phyloP scores from a whole-genome alignment of 1,284 basidiomycete genomes.

The Pseudomicrostroma phylloplanum region DNA sequence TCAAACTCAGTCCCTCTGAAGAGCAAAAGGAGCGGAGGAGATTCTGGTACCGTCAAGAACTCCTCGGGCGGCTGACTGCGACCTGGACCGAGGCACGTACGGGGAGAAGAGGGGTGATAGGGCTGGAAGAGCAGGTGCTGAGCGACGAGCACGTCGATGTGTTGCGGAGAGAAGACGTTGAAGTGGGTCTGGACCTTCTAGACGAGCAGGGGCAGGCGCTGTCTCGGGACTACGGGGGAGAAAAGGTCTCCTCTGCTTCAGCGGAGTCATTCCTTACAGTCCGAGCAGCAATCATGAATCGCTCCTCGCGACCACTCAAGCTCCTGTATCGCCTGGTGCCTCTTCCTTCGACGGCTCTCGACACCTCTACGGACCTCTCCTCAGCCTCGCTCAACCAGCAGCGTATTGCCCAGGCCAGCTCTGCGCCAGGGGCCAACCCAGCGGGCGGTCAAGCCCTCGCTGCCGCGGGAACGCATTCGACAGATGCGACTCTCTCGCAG shows the following conservation, averaged over 20 bases:
- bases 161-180: slow-evolving; percentile 15
- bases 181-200: slow-evolving; percentile 10
- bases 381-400: not conserved
- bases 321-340: slow-evolving; percentile 25
- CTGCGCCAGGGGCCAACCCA: not conserved
- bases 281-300: slow-evolving; percentile 13
- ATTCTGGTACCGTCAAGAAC: slow-evolving; percentile 88
- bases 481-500: slow-evolving; percentile 11
- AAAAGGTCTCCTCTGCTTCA: not conserved
- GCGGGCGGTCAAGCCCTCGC: not conserved
- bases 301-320: slow-evolving; percentile 10
- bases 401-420: not conserved
- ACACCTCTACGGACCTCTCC: not conserved
- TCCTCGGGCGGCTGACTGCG: slow-evolving; percentile 65
- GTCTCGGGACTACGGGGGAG: not conserved
- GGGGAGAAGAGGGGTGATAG: slow-evolving; percentile 9
- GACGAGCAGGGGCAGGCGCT: not conserved
- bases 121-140: slow-evolving; percentile 15
- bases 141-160: slow-evolving; percentile 4
- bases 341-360: slow-evolving; percentile 4
- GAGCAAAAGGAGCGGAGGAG: slow-evolving; percentile 64
- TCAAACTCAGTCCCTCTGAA: slow-evolving; percentile 61
- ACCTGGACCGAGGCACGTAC: slow-evolving; percentile 65
- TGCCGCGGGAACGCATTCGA: not conserved
- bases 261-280: slow-evolving; percentile 16